A percentile compares a stretch with the other conserved stretches of the same genome.
Conservation (phyloP, 2,329 filamentous ascomycete genomes). For the Magnaporthiopsis rhizophila region DNA sequence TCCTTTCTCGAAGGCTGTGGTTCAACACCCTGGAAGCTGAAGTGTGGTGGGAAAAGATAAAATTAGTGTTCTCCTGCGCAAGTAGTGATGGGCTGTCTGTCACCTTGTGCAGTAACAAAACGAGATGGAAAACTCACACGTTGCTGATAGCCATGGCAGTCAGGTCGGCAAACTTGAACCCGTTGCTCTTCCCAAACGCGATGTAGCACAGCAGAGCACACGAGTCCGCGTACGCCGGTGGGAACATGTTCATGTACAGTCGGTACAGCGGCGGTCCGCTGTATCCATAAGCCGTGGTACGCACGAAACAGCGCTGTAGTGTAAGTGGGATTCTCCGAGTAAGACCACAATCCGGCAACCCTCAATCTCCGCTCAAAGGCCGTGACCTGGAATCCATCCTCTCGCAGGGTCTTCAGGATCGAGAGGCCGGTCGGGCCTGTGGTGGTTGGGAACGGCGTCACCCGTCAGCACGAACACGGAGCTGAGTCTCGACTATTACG, state of each 20-base stretch:
- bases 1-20: slow-evolving; percentile 24
- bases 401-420: slow-evolving; percentile 30
- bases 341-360: slow-evolving; percentile 36
- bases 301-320: slow-evolving; percentile 26
- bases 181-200: slow-evolving; percentile 25
- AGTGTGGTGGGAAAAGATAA: neutral
- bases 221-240: slow-evolving; percentile 31
- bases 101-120: neutral
- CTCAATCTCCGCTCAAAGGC: slow-evolving; percentile 29
- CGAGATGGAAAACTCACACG: slow-evolving; percentile 13
- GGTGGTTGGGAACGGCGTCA: neutral
- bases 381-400: slow-evolving; percentile 34
- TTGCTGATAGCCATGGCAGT: slow-evolving; percentile 35
- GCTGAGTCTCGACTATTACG: neutral
- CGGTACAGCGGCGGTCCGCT: slow-evolving; percentile 23
- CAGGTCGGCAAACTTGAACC: slow-evolving; percentile 33
- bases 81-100: neutral
- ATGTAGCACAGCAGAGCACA: slow-evolving; percentile 34
- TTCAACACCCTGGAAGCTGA: slow-evolving; percentile 27
- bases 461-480: neutral
- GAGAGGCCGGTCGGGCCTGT: slow-evolving; percentile 22
- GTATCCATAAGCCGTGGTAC: slow-evolving; percentile 19
- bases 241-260: slow-evolving; percentile 37
- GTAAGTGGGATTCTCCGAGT: slow-evolving; percentile 25
- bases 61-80: neutral